Evolutionary conservation across 2,329 filamentous ascomycete genomes (phyloP).

Genomic region (Exophiala spinifera): DNA sequence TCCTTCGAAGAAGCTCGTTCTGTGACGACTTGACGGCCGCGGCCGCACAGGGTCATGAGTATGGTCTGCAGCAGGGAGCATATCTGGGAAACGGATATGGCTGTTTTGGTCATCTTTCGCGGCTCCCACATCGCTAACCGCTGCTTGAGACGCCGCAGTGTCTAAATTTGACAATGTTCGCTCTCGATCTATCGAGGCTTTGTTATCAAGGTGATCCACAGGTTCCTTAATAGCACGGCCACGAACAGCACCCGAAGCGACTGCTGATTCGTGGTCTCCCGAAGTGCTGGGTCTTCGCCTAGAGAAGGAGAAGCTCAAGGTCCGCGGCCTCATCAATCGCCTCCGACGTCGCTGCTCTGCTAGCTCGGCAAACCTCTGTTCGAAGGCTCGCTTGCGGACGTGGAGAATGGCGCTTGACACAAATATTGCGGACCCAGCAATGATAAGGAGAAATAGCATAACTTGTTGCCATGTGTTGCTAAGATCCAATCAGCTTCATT

Average conservation of each 20-base stretch:
- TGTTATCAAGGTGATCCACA: background rate
- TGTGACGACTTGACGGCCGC: conserved; percentile 6
- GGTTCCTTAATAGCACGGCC: conserved; percentile 12
- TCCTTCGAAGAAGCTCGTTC: conserved; percentile 22
- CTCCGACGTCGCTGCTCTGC: conserved; percentile 8
- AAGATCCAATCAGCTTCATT: background rate
- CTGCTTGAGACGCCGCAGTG: background rate
- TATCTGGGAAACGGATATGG: conserved; percentile 18
- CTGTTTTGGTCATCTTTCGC: background rate
- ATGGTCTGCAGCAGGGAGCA: conserved; percentile 8
- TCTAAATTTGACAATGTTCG: background rate
- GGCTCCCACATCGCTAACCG: background rate
- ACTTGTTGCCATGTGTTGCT: conserved; percentile 48
- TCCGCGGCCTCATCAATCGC: conserved; percentile 9
- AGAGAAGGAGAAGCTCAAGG: conserved; percentile 13
- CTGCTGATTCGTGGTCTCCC: conserved; percentile 9
- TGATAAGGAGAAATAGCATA: conserved; percentile 47
- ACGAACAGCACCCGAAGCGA: conserved; percentile 20
- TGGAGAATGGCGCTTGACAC: conserved; percentile 45
- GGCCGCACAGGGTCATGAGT: background rate
- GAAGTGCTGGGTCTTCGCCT: conserved; percentile 2
- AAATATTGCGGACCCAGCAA: conserved; percentile 47
- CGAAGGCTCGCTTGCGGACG: conserved; percentile 38
- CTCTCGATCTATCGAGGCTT: background rate
- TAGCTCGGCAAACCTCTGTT: conserved; percentile 27